Base-by-base conservation (phyloP, 169 alveolate genomes). In the Toxoplasma gondii region DNA sequence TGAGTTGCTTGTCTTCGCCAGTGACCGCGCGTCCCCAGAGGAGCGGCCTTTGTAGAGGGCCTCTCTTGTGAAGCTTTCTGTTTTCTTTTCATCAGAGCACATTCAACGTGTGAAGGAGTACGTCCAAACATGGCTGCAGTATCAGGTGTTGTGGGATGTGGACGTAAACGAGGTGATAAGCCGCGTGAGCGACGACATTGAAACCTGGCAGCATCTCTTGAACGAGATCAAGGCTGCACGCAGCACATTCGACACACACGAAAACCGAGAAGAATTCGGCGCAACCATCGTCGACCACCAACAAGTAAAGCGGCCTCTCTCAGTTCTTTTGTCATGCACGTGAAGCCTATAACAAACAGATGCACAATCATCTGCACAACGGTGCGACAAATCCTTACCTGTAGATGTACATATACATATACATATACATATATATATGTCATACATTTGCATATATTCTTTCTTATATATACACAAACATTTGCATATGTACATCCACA, bases 91-190 rank as follows among this genome's bases (percentile, higher is more conserved):
- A 41, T 5, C 91, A 92, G 94, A 0, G 24, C 16, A 17, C 29
- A 70, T 94, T 88, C 91, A 91, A 54, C 44, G 74, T 74, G 96
- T 98, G 81, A 98, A 96, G 67, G 97, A 96, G 88, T 99, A 98
- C 90, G 99, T 98, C 45, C 96, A 98, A 29, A 97, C 99, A 53
- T 99, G 99, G 99, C 95, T 98, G 91, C 98, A 98, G 96, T 99
- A 98, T 95, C 98, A 99, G 95, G 98, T 99, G 19, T 95, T 99
- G 34, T 99, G 99, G 99, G 98, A 98, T 93, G 98, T 99, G 87
- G 99, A 98, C 87, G 97, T 98, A 34, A 96, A 96, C 67, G 97
- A 97, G 41, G 98, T 98, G 19, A 98, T 97, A 49, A 97, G 97
- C 69, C 95, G 96, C 90, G 96, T 98, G 88, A 99, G 98, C 58